phyloP scores from a whole-genome alignment of 768 basidiomycete genomes.

The Suillus sp. region DNA sequence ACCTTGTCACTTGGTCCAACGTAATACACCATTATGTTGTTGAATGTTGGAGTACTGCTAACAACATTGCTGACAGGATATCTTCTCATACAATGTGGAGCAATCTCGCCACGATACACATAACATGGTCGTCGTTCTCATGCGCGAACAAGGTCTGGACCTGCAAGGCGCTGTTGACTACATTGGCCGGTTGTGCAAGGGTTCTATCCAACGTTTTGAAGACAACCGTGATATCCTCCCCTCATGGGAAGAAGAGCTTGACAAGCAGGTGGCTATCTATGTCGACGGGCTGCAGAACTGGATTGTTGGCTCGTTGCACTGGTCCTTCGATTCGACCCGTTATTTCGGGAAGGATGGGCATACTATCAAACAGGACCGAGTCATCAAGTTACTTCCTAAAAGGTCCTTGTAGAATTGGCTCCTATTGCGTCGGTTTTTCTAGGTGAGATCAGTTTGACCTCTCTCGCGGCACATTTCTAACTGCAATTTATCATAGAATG shows the following conservation, averaged over 20 bases:
- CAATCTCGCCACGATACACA: conserved; percentile 69
- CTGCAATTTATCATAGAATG: not conserved
- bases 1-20: conserved; percentile 53
- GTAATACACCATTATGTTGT: conserved; percentile 25
- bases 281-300: conserved; percentile 67
- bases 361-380: conserved; percentile 34
- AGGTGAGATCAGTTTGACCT: not conserved
- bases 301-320: conserved; percentile 73
- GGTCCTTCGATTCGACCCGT: conserved; percentile 59
- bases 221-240: conserved; percentile 51
- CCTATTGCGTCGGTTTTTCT: not conserved
- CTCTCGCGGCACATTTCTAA: no score
- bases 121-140: conserved; percentile 74
- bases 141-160: conserved; percentile 56
- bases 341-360: conserved; percentile 67
- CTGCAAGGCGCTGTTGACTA: conserved; percentile 66
- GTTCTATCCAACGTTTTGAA: conserved; percentile 55
- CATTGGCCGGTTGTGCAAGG: conserved; percentile 61
- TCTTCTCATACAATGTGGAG: conserved; percentile 77
- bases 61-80: conserved; percentile 47
- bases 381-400: conserved; percentile 53
- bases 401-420: conserved; percentile 23
- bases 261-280: conserved; percentile 58
- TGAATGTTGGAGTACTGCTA: not conserved
- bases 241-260: conserved; percentile 63